Conservation (phyloP, 164 flowering plant genomes). For the Warburgia ugandensis region DNA sequence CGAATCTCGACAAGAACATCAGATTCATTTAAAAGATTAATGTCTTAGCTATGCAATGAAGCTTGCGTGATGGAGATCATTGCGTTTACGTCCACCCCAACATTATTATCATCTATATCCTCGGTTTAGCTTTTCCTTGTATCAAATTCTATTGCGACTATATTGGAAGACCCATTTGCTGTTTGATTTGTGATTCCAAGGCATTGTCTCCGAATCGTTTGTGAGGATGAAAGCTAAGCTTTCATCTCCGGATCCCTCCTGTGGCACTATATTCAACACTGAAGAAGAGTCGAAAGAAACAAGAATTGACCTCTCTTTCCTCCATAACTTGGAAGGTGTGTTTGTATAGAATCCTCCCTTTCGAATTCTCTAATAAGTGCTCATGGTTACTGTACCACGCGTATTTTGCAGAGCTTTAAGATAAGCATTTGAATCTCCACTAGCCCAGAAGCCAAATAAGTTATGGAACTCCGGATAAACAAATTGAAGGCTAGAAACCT, state of each 20-base stretch:
- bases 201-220: constrained; percentile 29
- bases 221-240: constrained; percentile 52
- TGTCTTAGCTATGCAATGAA: constrained; percentile 14
- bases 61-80: constrained; percentile 21
- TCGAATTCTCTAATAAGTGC: neutral
- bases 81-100: constrained; percentile 40
- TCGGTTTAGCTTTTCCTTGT: constrained; percentile 37
- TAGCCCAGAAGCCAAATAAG: no score
- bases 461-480: neutral
- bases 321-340: constrained; percentile 13
- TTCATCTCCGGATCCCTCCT: constrained; percentile 34
- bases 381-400: neutral
- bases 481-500: neutral
- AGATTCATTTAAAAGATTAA: constrained; percentile 15
- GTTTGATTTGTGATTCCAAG: constrained; percentile 42
- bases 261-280: constrained; percentile 18
- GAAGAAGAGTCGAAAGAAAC: constrained; percentile 35
- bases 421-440: neutral
- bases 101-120: constrained; percentile 45
- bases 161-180: constrained; percentile 20
- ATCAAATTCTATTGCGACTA: constrained; percentile 57
- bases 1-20: constrained; percentile 15
- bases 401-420: constrained; percentile 17
- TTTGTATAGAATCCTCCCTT: constrained; percentile 13
- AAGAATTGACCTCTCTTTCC: neutral